Evolutionary conservation across 2,329 filamentous ascomycete genomes (phyloP).

Genomic region (Cladorrhinum sp.): DNA sequence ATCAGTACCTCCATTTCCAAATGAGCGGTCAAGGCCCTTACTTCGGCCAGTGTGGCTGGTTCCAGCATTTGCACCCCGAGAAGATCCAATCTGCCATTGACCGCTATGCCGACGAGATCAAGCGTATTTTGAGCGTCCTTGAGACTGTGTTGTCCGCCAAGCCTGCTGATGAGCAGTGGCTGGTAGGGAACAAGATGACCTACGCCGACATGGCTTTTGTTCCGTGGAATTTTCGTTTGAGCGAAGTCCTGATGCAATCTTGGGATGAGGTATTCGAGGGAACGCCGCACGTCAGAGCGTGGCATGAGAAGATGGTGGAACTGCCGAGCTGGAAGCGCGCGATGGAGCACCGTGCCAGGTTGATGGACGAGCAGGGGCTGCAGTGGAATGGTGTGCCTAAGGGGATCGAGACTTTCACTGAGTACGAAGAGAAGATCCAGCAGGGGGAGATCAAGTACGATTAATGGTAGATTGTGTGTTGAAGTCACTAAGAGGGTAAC

Average conservation of each 20-base stretch:
- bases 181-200: constrained; percentile 25
- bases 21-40: constrained; percentile 44
- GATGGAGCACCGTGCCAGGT: constrained; percentile 31
- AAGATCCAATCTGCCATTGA: constrained; percentile 22
- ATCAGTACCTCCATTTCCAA: constrained; percentile 43
- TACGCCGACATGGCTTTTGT: constrained; percentile 25
- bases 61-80: constrained; percentile 31
- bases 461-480: no score
- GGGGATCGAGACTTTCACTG: constrained; percentile 31
- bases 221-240: constrained; percentile 26
- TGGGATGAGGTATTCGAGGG: constrained; percentile 29
- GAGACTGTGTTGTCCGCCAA: constrained; percentile 19
- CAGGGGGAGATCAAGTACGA: constrained; percentile 1
- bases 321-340: constrained; percentile 33
- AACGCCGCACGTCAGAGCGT: constrained; percentile 30
- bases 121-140: constrained; percentile 23
- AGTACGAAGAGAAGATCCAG: constrained; percentile 30
- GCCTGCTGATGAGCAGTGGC: constrained; percentile 16
- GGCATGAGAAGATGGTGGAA: constrained; percentile 36
- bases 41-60: constrained; percentile 41
- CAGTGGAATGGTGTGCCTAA: constrained; percentile 37
- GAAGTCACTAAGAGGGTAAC: no score
- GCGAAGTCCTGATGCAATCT: constrained; percentile 22
- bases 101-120: constrained; percentile 26
- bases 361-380: constrained; percentile 39